phyloP scores from a whole-genome alignment of 345 rosid species.

The Excoecaria agallocha region DNA sequence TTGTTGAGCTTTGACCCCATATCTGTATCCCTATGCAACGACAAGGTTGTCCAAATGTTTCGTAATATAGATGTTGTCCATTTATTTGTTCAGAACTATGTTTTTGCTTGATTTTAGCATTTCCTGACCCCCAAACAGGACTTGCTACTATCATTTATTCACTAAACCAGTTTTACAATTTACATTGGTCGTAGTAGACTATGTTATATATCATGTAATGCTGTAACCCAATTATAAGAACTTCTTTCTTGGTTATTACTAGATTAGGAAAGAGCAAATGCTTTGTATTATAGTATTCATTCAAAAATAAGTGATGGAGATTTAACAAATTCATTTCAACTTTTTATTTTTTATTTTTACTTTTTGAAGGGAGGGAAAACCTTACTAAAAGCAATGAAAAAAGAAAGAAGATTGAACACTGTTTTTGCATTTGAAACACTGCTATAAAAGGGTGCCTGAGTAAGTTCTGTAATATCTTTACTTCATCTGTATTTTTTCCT shows the following conservation, averaged over 20 bases:
- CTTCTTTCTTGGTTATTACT: not conserved
- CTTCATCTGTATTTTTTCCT: slow-evolving; percentile 6
- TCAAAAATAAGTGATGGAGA: not conserved
- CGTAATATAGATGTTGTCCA: no score
- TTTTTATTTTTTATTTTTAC: not conserved
- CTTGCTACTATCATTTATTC: not conserved
- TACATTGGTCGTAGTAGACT: not conserved
- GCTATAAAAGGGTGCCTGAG: slow-evolving; percentile 78
- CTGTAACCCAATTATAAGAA: not conserved
- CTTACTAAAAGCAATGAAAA: slow-evolving; percentile 90
- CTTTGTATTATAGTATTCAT: not conserved
- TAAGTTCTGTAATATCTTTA: not conserved
- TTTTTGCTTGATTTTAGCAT: not conserved
- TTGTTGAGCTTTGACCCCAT: not conserved
- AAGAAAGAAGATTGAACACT: slow-evolving; percentile 88
- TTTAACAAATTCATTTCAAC: not conserved
- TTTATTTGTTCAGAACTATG: not conserved
- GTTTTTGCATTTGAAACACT: slow-evolving; percentile 95
- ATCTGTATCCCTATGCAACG: not conserved
- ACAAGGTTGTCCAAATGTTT: no score
- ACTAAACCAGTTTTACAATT: not conserved
- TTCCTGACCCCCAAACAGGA: not conserved
- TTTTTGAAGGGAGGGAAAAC: slow-evolving; percentile 85
- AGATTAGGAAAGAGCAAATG: not conserved
- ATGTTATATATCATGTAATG: not conserved